Base-by-base conservation (phyloP, 306 rosid species). In the Pterocarpus macrocarpus region DNA sequence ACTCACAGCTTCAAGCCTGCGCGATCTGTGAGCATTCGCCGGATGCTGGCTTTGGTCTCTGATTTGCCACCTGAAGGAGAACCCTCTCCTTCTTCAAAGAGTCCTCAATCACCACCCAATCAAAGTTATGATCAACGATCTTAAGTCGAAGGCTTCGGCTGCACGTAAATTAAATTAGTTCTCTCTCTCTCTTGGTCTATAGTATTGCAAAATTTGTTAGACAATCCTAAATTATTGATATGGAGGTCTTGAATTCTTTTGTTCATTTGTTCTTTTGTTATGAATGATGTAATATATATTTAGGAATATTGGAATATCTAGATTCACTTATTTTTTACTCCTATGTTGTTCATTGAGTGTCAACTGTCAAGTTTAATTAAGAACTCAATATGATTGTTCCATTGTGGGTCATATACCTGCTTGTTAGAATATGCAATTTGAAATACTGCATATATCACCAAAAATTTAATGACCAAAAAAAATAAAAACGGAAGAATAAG, bases 1-100 rank as follows among this genome's bases (percentile, higher is more conserved):
- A 75, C 97, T 0, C 73, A 81, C 38, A 95, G 93, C 86, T 95
- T 95, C 80, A 81, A 66, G 78, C 86, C 95, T 0, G 91, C 95
- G 4, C 89, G 99, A 0, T 92, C 97, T 0, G 35, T 85, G 0
- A 89, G 92, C 56, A 86, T 92, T 74, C 94, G 97, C 22, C 86
- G 94, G 71, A 84, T 95, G 75, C 34, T 90, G 4, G 95, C 97
- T 3, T 83, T 82, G 50, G 81, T 95, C 64, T 79, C 95, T 32
- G 99, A 95, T 68, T 36, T 91, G 8, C 97, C 99, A 0, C 62
- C 88, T 0, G 95, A 90, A 38, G 89, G 81, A 0, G 97, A 93
- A 87, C 80, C 65, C 0, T 89, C 97, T 70, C 97, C 98, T 69
- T 55, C 87, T 4, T 13, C 91, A 4, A 64, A 49, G 62, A 70